Conservation (phyloP, 371 early-diverging fungal species). For the Zopfochytrium polystomum region DNA sequence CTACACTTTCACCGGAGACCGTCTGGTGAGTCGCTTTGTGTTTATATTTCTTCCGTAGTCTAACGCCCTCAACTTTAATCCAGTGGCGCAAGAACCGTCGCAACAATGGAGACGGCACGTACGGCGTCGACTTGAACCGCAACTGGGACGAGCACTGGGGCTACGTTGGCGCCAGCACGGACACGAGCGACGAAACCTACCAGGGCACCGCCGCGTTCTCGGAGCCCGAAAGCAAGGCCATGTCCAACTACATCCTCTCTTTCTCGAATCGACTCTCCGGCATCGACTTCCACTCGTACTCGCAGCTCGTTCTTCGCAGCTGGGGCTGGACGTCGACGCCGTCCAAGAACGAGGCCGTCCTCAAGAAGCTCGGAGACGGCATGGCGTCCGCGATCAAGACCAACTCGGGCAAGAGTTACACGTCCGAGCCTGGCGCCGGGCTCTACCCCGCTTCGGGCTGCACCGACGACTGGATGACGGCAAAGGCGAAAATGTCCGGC, state of each 20-base stretch:
- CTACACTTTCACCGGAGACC: slow-evolving; percentile 28
- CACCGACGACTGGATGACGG: slow-evolving; percentile 19
- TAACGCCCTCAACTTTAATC: slow-evolving; percentile 3
- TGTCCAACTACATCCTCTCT: slow-evolving; percentile 46
- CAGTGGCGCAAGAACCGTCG: slow-evolving; percentile 34
- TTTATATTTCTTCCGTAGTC: slow-evolving; percentile 14
- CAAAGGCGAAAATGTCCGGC: slow-evolving; percentile 5
- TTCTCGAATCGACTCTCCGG: slow-evolving; percentile 30
- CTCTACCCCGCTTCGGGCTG: slow-evolving; percentile 18
- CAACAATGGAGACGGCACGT: slow-evolving; percentile 27
- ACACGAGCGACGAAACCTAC: slow-evolving; percentile 19
- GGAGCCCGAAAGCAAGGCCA: slow-evolving; percentile 29
- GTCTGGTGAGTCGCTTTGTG: slow-evolving; percentile 27
- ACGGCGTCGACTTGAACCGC: slow-evolving; percentile 40
- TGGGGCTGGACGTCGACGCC: slow-evolving; percentile 28
- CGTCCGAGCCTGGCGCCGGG: slow-evolving; percentile 6
- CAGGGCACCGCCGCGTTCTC: slow-evolving; percentile 21
- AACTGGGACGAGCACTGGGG: slow-evolving; percentile 32
- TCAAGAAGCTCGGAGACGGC: slow-evolving; percentile 18
- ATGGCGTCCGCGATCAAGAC: slow-evolving; percentile 16
- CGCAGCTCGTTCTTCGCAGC: slow-evolving; percentile 25
- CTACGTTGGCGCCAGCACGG: slow-evolving; percentile 20
- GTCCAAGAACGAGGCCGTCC: slow-evolving; percentile 9
- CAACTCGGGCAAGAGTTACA: slow-evolving; percentile 10
- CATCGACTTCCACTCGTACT: slow-evolving; percentile 52